phyloP scores from a whole-genome alignment of 179 eudicot species.

The Carnegiea gigantea region DNA sequence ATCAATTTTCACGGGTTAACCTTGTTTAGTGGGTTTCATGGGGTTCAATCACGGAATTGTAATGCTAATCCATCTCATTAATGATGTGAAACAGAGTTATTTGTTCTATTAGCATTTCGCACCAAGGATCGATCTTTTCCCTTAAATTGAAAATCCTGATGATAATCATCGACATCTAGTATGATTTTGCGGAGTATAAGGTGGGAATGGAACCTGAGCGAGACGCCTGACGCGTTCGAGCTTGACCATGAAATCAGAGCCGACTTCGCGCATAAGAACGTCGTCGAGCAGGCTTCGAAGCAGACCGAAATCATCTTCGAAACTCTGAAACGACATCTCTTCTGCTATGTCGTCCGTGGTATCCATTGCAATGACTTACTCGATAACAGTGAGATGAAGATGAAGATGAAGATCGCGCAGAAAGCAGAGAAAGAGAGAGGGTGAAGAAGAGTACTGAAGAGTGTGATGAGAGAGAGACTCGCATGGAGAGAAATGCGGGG shows the following conservation, averaged over 20 bases:
- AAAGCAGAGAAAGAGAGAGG: not conserved
- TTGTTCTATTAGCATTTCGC: not conserved
- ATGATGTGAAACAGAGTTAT: not conserved
- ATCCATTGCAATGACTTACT: conserved; percentile 36
- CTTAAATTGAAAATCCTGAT: not conserved
- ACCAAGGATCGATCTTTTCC: not conserved
- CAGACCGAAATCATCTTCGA: conserved; percentile 73
- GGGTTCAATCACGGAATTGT: too few relatives aligned
- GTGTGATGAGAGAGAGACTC: not conserved
- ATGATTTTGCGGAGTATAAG: too few relatives aligned
- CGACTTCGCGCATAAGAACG: conserved; percentile 71
- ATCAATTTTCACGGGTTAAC: too few relatives aligned
- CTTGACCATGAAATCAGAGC: conserved; percentile 53
- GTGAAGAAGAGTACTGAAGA: not conserved
- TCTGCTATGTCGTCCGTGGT: conserved; percentile 84
- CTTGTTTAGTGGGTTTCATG: too few relatives aligned
- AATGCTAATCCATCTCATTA: not conserved
- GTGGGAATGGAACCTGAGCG: conserved; percentile 51
- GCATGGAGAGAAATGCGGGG: conserved; percentile 2
- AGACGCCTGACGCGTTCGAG: conserved; percentile 60
- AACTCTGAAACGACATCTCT: conserved; percentile 85
- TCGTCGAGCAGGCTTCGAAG: conserved; percentile 77
- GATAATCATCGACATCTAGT: too few relatives aligned
- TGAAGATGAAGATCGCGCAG: not conserved
- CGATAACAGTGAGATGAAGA: not conserved